phyloP scores from a whole-genome alignment of 768 basidiomycete genomes.

The Xanthoconium purpureum region DNA sequence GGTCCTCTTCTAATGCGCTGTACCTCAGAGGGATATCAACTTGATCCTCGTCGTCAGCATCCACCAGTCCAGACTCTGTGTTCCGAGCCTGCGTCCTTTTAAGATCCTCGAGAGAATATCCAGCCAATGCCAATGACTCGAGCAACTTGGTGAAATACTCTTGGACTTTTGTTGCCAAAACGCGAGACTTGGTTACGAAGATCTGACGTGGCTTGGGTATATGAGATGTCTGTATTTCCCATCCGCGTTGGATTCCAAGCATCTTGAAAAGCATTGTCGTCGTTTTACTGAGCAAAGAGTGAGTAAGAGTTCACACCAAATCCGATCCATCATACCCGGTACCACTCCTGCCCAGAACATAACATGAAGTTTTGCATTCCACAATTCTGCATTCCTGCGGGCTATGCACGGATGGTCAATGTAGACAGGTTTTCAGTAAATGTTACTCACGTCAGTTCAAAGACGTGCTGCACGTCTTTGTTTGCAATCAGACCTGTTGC shows the following conservation, averaged over 20 bases:
- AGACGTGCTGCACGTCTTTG: slow-evolving; percentile 27
- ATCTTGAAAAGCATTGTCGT: slow-evolving; percentile 79
- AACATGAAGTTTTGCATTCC: slow-evolving; percentile 59
- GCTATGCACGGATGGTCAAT: slow-evolving; percentile 20
- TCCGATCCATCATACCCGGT: slow-evolving; percentile 50
- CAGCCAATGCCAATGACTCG: slow-evolving; percentile 39
- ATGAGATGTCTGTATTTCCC: too few species aligned
- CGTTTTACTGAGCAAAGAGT: slow-evolving; percentile 50
- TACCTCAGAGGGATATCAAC: slow-evolving; percentile 42
- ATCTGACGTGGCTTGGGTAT: too few species aligned
- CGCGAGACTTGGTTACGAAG: slow-evolving; percentile 44
- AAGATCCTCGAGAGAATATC: slow-evolving; percentile 39
- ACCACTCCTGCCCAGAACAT: slow-evolving; percentile 68
- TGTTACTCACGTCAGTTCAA: slow-evolving; percentile 23
- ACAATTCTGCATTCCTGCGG: slow-evolving; percentile 54
- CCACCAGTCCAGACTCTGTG: slow-evolving; percentile 29
- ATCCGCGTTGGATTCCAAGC: not conserved
- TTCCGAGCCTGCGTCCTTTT: slow-evolving; percentile 21
- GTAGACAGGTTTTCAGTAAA: slow-evolving; percentile 11
- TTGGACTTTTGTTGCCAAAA: slow-evolving; percentile 67
- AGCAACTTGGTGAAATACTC: slow-evolving; percentile 59
- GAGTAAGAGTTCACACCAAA: not conserved
- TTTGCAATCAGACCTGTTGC: slow-evolving; percentile 23
- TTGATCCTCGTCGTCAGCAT: slow-evolving; percentile 32
- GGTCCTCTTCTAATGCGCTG: slow-evolving; percentile 51